phyloP scores from a whole-genome alignment of 2,329 filamentous ascomycete species.

The Fusarium piperis region DNA sequence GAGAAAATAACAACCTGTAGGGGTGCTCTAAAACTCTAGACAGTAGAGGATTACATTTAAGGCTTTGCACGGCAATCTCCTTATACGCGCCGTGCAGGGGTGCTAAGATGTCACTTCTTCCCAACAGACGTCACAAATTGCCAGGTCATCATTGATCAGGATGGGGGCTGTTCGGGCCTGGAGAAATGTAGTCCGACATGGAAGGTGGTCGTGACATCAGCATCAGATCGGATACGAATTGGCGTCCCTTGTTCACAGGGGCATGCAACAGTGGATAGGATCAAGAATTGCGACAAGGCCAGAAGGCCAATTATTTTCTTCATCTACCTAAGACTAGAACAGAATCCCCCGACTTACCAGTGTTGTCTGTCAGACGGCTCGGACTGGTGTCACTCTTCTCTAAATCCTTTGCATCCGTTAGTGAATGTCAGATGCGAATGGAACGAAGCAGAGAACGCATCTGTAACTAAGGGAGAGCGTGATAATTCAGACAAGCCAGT shows the following conservation, averaged over 20 bases:
- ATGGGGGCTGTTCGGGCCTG: background rate
- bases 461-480: conserved; percentile 9
- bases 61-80: background rate
- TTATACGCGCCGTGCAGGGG: background rate
- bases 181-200: background rate
- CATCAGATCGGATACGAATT: background rate
- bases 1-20: background rate
- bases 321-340: background rate
- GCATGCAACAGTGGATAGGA: background rate
- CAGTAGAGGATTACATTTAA: background rate
- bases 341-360: background rate
- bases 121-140: background rate
- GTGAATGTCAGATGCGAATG: conserved; percentile 1
- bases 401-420: conserved; percentile 20
- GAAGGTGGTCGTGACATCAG: background rate
- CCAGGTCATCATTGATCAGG: background rate
- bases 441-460: background rate
- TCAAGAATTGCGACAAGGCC: background rate
- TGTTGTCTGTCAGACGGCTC: background rate
- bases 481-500: conserved; percentile 67
- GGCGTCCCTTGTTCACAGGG: background rate
- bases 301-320: background rate
- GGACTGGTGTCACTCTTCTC: background rate
- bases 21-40: background rate
- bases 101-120: background rate